These are phyloP conservation scores for Pelargonium citronellum DNA, from an alignment of 441 rosid species.

Conservation along the genomic window DNA sequence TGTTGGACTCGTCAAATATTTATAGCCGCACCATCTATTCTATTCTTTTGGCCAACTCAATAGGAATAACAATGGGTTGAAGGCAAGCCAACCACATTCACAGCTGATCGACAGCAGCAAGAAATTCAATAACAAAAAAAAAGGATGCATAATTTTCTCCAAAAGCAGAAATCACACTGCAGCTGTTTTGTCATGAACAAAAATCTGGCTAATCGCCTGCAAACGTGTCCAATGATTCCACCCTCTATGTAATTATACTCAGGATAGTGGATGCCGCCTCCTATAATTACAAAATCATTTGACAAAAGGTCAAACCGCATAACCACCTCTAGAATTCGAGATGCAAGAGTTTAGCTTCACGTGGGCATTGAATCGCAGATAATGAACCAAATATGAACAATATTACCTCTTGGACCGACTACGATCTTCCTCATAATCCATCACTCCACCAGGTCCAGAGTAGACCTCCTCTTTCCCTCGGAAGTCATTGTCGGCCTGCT, in stretches of 20 bases:
- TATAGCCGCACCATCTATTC: conserved; percentile 16
- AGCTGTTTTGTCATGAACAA: conserved; percentile 28
- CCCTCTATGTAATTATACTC: conserved; percentile 30
- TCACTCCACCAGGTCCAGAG: conserved; percentile 96
- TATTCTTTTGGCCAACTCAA: conserved; percentile 24
- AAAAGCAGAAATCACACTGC: conserved; percentile 15
- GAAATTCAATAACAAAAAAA: conserved; percentile 15
- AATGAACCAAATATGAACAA: not conserved
- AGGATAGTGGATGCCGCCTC: conserved; percentile 76
- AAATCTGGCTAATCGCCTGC: conserved; percentile 29
- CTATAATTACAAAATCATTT: conserved; percentile 33
- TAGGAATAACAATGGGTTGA: conserved; percentile 24
- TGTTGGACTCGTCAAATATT: not conserved
- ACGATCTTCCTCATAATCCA: conserved; percentile 92
- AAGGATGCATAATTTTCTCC: too few species aligned
- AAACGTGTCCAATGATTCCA: conserved; percentile 22
- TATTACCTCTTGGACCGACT: conserved; percentile 86
- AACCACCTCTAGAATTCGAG: not conserved
- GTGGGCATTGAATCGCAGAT: not conserved
- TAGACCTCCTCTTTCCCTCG: conserved; percentile 86
- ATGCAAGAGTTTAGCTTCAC: not conserved
- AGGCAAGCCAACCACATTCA: conserved; percentile 23
- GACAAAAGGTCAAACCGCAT: too few species aligned
- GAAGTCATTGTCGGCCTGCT: conserved; percentile 84
- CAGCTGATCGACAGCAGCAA: conserved; percentile 22